Evolutionary conservation across 1,284 basidiomycete species (phyloP), one percentile per base, ranked within the genome.

Genomic region (Ceratobasidium sp.): DNA sequence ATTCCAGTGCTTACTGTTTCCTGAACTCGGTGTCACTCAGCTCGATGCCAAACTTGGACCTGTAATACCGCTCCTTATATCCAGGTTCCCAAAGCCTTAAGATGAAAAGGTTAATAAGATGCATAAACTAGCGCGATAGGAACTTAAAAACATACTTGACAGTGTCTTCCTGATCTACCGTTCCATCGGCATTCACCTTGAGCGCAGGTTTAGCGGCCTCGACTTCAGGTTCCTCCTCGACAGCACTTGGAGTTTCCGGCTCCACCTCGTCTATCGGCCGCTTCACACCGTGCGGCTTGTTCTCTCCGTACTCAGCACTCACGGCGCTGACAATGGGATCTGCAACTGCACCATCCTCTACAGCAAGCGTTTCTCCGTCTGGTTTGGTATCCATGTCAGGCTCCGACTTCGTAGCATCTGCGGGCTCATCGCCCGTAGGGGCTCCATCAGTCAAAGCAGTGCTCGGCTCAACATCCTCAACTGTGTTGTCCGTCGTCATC

Each of bases 61-160:
- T 85, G 79, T 99, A 99, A 82, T 99, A 99, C 44, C 98, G 88
- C 79, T 97, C 95, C 79, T 90, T 91, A 82, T 99, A 99, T 44
- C 96, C 96, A 1, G 95, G 90, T 81, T 98, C 96, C 90, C 93
- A 98, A 21, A 98, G 83, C 78, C 95, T 96, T 76, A 49, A 66
- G 9, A 73, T 18, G 63, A 70, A 67, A 49, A 73, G 18, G 67
- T 80, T 18, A 59, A 49, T 23, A 73, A 32, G 58, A 44, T 30
- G 23, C 38, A 26, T 62, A 74, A 44, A 67, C 38, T 70, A 47
- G 62, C 43, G 63, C 52, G 28, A 16, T 11, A 49, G 46, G 23
- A 43, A 71, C 43, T 30, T 14, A 66, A 63, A 75, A 70, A 87
- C 89, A 78, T 83, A 96, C 93, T 92, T 92, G 78, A 99, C 95